Base-by-base conservation (phyloP, 2,329 filamentous ascomycete species). In the Lachnellula subtilissima region DNA sequence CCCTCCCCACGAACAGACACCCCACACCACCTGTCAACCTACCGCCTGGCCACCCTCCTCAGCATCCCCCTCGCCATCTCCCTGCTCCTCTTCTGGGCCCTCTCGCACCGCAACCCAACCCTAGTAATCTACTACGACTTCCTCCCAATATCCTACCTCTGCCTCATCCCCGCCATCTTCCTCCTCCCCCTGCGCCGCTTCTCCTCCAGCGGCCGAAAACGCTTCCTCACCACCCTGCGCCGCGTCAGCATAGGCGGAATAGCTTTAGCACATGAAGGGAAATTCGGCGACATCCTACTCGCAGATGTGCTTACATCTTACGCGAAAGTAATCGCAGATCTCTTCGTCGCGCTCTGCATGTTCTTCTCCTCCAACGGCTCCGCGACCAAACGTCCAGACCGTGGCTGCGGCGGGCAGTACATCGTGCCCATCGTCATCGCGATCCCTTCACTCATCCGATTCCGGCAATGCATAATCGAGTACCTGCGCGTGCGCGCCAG, bases 261-360 rank as follows among this genome's bases (percentile, higher is more conserved):
- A 23, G 93, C 94, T 14, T 87, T 93, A 72, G 78, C 89, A 0
- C 83, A 89, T 64, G 89, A 97, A 72, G 91, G 93, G 53, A 96
- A 96, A 69, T 97, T 97, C 67, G 93, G 91, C 54, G 94, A 99
- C 70, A 88, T 97, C 52, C 75, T 99, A 56, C 83, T 99, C 17
- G 92, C 94, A 36, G 94, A 99, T 79, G 93, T 91, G 54, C 75
- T 97, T 65, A 99, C 94, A 43, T 95, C 89, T 67, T 99, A 97
- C 71, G 87, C 93, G 59, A 96, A 95, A 72, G 88, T 97, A 32
- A 78, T 96, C 28, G 93, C 87, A 23, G 94, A 99, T 71, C 75
- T 97, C 12, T 97, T 91, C 70, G 88, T 97, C 54, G 86, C 86
- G 48, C 74, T 91, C 28, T 97, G 91, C 82, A 96, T 97, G 93